Evolutionary conservation across 176 grass and related monocot genomes (phyloP).

Genomic region (Eleusine indica): DNA sequence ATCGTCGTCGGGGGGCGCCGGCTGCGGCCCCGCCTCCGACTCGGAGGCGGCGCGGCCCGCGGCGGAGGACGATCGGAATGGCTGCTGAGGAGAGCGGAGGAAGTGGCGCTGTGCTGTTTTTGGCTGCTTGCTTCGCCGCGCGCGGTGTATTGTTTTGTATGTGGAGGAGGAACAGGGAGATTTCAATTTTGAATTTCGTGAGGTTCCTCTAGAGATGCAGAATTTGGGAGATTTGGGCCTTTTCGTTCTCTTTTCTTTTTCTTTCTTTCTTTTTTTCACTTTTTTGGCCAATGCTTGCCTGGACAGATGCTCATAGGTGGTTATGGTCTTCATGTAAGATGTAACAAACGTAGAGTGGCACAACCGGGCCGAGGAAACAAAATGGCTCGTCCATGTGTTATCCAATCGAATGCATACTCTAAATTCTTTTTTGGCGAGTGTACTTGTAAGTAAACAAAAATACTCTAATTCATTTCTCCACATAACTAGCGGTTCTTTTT

Average conservation of each 20-base stretch:
- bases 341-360: neutral
- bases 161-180: neutral
- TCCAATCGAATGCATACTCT: too few relatives aligned
- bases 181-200: slow-evolving; percentile 28
- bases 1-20: slow-evolving; percentile 43
- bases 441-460: too few relatives aligned
- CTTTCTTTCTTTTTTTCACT: too few relatives aligned
- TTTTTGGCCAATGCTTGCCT: too few relatives aligned
- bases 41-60: slow-evolving; percentile 1
- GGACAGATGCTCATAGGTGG: neutral
- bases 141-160: neutral
- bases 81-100: neutral
- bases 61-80: slow-evolving; percentile 31
- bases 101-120: neutral
- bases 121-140: neutral
- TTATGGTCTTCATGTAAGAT: neutral
- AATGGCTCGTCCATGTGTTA: neutral
- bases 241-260: neutral
- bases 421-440: too few relatives aligned
- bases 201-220: neutral
- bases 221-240: slow-evolving; percentile 11
- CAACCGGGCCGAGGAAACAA: neutral
- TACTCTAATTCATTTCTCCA: neutral
- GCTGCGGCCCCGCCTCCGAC: slow-evolving; percentile 16
- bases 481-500: neutral